Conservation (phyloP, 495 filamentous ascomycete genomes). For the Penicillium canariense region DNA sequence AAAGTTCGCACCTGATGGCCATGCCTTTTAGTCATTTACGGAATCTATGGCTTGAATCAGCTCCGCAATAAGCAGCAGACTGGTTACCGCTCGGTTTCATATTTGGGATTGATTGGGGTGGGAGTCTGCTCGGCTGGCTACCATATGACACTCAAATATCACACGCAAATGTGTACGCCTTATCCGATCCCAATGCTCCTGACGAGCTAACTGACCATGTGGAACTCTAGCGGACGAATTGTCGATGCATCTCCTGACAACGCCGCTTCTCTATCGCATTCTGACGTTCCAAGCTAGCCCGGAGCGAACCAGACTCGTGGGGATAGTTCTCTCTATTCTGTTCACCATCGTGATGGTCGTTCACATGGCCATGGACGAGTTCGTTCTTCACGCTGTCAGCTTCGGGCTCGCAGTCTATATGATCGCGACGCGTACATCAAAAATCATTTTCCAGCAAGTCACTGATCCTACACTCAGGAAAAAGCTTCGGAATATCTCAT, state of each 20-base stretch:
- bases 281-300: conserved; percentile 25
- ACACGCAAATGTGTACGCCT: conserved; percentile 35
- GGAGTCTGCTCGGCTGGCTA: conserved; percentile 32
- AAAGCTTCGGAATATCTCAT: conserved; percentile 16
- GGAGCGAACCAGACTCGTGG: conserved; percentile 13
- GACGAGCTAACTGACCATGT: not conserved
- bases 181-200: not conserved
- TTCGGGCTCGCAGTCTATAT: conserved; percentile 27
- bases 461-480: conserved; percentile 12
- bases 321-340: conserved; percentile 13
- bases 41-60: conserved; percentile 25
- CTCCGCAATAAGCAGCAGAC: conserved; percentile 17
- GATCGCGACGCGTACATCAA: conserved; percentile 21
- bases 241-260: conserved; percentile 37
- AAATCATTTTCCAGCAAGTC: conserved; percentile 23
- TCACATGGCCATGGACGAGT: conserved; percentile 35
- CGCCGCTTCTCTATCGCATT: conserved; percentile 31
- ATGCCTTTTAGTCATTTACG: conserved; percentile 20
- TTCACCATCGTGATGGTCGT: conserved; percentile 32
- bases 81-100: conserved; percentile 25
- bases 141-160: conserved; percentile 37
- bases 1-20: not conserved
- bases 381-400: conserved; percentile 26
- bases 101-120: conserved; percentile 32
- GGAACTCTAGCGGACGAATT: conserved; percentile 29